Evolutionary conservation across 176 grass and related monocot species (phyloP), one percentile per base, ranked within the genome.

Genomic region (Oryza longistaminata): DNA sequence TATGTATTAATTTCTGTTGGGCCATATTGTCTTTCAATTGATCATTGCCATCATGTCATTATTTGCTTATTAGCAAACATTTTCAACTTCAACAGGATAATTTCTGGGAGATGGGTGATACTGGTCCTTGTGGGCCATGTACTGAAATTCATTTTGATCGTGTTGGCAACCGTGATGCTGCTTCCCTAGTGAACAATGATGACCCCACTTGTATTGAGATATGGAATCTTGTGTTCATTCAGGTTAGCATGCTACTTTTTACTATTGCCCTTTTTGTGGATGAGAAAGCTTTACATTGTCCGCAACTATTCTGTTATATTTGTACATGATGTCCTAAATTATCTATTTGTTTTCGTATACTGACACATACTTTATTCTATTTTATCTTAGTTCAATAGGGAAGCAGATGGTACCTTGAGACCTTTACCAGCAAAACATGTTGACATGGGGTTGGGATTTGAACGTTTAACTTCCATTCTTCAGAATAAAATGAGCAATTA

Each of bases 401-500:
- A 98, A 87, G 42, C 81, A 50, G 93, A 98, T 89, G 88, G 86
- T 55, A 89, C 85, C 67, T 82, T 93, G 86, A 98, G 81, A 67
- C 64, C 93, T 62, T 89, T 98, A 79, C 96, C 96, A 71, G 80
- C 96, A 66, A 98, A 95, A 82, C 96, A 98, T 85, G 96, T 98
- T 76, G 96, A 98, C 83, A 98, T 91, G 42, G 96, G 96, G 82
- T 0, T 95, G 93, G 96, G 93, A 49, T 98, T 98, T 73, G 93
- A 95, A 83, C 87, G 91, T 40, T 88, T 95, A 73, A 92, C 93
- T 78, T 98, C 96, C 25, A 91, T 95, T 55, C 93, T 98, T 93
- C 93, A 98, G 73, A 92, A 92, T 31, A 98, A 98, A 90, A 92
- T 98, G 96, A 95, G 93, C 91, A 98, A 98, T 66, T 98, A 98